A percentile compares a stretch with the other conserved stretches of the same genome.
Evolutionary conservation across 495 filamentous ascomycete species (phyloP).

Genomic region (Parathielavia appendiculata): DNA sequence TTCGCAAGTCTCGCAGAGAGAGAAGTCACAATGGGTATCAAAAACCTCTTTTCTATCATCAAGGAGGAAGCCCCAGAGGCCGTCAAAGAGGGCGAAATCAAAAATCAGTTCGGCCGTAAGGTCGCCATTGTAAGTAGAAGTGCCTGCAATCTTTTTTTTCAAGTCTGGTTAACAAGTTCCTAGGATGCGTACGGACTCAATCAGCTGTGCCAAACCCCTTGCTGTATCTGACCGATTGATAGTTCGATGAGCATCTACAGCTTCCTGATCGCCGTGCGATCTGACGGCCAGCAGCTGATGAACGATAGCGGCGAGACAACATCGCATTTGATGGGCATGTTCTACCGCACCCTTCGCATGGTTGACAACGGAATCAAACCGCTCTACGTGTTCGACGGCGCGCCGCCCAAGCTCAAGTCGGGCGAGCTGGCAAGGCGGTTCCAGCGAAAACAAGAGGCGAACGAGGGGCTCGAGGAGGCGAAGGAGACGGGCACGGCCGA

Average conservation of each 20-base stretch:
- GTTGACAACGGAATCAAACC: constrained; percentile 99
- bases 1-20: background rate
- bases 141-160: background rate
- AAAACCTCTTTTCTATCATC: constrained; percentile 80
- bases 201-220: background rate
- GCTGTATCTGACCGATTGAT: constrained; percentile 5
- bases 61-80: constrained; percentile 87
- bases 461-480: constrained; percentile 83
- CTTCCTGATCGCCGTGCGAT: constrained; percentile 95
- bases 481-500: constrained; percentile 97
- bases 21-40: constrained; percentile 73
- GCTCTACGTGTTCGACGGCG: constrained; percentile 95
- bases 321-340: constrained; percentile 98
- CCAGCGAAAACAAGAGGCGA: constrained; percentile 83
- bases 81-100: constrained; percentile 95
- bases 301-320: constrained; percentile 92
- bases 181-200: constrained; percentile 74
- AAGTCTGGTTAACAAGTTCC: constrained; percentile 14
- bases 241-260: constrained; percentile 99
- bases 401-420: constrained; percentile 93
- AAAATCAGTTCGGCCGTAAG: constrained; percentile 95
- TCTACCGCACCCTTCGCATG: constrained; percentile 96
- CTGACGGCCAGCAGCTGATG: constrained; percentile 91
- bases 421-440: constrained; percentile 92
- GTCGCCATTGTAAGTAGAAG: constrained; percentile 76